Conservation (phyloP, 495 filamentous ascomycete species). For the Pseudevernia furfuracea region DNA sequence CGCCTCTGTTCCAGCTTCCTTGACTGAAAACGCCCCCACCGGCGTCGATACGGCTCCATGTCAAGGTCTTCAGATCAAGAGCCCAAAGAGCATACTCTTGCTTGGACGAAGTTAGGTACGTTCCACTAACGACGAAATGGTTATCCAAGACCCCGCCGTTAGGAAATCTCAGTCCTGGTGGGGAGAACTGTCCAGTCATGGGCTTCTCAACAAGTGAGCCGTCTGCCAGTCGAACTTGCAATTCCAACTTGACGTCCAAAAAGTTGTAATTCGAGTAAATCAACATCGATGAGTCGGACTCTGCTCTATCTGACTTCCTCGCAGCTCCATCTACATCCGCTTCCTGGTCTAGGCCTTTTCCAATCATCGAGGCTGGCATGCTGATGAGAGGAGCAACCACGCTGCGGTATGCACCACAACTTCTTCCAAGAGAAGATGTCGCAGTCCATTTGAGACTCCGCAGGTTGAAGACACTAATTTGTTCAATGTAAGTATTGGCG, state of each 20-base stretch:
- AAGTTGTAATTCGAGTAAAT: slow-evolving; percentile 99
- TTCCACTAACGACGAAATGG: slow-evolving; percentile 94
- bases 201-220: slow-evolving; percentile 78
- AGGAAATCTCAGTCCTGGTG: slow-evolving; percentile 87
- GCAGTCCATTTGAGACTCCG: slow-evolving; percentile 94
- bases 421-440: slow-evolving; percentile 73
- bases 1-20: slow-evolving; percentile 93
- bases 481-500: slow-evolving; percentile 97
- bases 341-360: slow-evolving; percentile 39
- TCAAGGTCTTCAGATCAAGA: slow-evolving; percentile 75
- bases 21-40: slow-evolving; percentile 90
- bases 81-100: slow-evolving; percentile 99
- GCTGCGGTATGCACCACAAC: slow-evolving; percentile 91
- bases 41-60: slow-evolving; percentile 92
- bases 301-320: slow-evolving; percentile 36
- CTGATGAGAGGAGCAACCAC: slow-evolving; percentile 78
- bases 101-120: slow-evolving; percentile 92
- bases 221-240: slow-evolving; percentile 80
- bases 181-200: slow-evolving; percentile 80
- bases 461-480: slow-evolving; percentile 96
- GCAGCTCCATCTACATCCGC: slow-evolving; percentile 34
- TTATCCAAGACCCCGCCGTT: slow-evolving; percentile 91
- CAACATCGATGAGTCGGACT: slow-evolving; percentile 75
- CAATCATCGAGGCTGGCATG: slow-evolving; percentile 64
- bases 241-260: slow-evolving; percentile 87